Evolutionary conservation across 106 monocot species (phyloP).

Genomic region (Narthecium ossifragum): DNA sequence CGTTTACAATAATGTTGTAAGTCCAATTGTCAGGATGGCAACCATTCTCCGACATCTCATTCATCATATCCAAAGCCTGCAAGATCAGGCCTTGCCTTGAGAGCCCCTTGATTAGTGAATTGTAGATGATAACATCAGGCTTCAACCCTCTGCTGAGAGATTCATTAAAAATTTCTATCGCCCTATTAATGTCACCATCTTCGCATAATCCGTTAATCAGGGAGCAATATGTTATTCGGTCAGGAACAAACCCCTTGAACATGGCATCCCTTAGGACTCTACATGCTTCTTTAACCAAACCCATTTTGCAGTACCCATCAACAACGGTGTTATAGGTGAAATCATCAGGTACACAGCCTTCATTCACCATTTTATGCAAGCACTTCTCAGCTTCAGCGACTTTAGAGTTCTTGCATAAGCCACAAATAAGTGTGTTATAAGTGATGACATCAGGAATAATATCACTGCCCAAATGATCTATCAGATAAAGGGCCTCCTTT

Average conservation of each 20-base stretch:
- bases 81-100: constrained; percentile 56
- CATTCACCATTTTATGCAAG: constrained; percentile 65
- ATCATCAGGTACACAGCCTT: constrained; percentile 67
- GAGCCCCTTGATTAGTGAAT: constrained; percentile 77
- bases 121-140: constrained; percentile 53
- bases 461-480: constrained; percentile 43
- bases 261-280: constrained; percentile 63
- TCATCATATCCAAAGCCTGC: constrained; percentile 70
- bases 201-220: constrained; percentile 78
- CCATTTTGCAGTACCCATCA: constrained; percentile 80
- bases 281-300: constrained; percentile 39
- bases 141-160: constrained; percentile 39
- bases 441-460: constrained; percentile 63
- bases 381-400: constrained; percentile 58
- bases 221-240: constrained; percentile 73
- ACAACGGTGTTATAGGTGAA: constrained; percentile 93
- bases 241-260: constrained; percentile 85
- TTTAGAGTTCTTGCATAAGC: constrained; percentile 62
- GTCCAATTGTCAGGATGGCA: constrained; percentile 75
- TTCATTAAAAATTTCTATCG: constrained; percentile 64
- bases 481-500: constrained; percentile 36
- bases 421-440: constrained; percentile 78
- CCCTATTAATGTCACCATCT: constrained; percentile 72
- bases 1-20: constrained; percentile 78
- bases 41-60: constrained; percentile 60